phyloP scores from a whole-genome alignment of 2,329 filamentous ascomycete species.

The Venturia asperata region DNA sequence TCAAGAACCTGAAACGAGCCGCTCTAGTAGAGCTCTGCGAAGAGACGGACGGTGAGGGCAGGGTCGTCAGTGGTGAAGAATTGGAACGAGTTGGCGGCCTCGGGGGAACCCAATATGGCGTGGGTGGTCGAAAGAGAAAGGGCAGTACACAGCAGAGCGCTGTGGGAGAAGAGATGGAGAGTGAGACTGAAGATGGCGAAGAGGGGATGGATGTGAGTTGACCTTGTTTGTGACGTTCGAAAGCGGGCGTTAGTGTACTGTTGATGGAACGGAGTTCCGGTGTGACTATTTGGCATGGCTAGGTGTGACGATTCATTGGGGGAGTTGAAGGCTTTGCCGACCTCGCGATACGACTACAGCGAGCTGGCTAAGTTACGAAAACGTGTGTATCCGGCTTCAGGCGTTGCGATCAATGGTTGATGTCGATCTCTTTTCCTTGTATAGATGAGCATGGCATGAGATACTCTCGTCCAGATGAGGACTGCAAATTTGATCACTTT shows the following conservation, averaged over 20 bases:
- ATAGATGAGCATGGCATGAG: background rate
- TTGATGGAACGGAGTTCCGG: constrained; percentile 5
- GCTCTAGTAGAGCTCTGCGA: constrained; percentile 87
- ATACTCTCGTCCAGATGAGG: background rate
- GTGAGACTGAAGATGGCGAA: constrained; percentile 17
- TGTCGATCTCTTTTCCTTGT: background rate
- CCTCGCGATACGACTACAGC: background rate
- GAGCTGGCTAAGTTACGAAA: background rate
- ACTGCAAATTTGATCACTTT: background rate
- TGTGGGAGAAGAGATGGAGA: constrained; percentile 15
- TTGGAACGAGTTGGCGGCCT: constrained; percentile 55
- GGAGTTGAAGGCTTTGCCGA: background rate
- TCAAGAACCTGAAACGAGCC: constrained; percentile 68
- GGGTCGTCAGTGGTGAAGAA: constrained; percentile 82
- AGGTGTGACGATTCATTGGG: constrained; percentile 5
- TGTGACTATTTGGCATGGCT: background rate
- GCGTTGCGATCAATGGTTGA: background rate
- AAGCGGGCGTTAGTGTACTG: background rate
- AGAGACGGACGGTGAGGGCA: constrained; percentile 87
- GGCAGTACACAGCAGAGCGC: constrained; percentile 8
- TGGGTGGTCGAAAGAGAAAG: constrained; percentile 19
- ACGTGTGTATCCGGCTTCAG: background rate
- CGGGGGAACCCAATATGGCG: constrained; percentile 41
- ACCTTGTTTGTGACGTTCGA: background rate
- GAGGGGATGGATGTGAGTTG: constrained; percentile 37